Evolutionary conservation across 1,284 basidiomycete genomes (phyloP), one percentile per base, ranked within the genome.

Genomic region (Meira miltonrushii): DNA sequence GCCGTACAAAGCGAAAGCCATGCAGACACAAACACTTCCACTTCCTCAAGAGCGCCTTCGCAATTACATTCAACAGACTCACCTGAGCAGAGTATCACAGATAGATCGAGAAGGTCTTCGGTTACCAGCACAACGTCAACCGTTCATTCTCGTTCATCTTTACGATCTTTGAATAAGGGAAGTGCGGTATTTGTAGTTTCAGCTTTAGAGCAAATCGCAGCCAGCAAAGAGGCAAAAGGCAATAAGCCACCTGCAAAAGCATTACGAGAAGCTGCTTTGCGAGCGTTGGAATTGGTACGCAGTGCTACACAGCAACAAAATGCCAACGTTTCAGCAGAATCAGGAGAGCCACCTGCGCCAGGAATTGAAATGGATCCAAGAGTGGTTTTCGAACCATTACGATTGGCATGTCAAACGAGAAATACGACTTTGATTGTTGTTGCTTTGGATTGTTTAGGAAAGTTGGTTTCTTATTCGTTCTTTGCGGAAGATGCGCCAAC

Each of bases 381-480:
- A 3, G 68, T 74, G 39, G 72, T 78, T 52, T 77, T 78, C 47
- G 76, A 77, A 55, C 76, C 76, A 7, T 66, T 78, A 17, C 65
- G 73, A 12, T 56, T 77, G 8, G 75, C 76, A 11, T 75, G 73
- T 63, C 60, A 59, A 39, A 72, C 74, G 13, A 58, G 66, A 41
- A 77, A 61, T 64, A 66, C 71, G 39, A 65, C 66, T 44, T 64
- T 77, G 51, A 69, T 65, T 59, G 71, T 71, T 56, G 71, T 67
- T 40, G 63, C 68, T 44, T 61, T 78, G 25, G 76, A 78, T 57
- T 78, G 76, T 65, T 71, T 78, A 44, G 66, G 73, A 55, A 78
- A 78, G 59, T 65, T 78, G 17, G 75, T 78, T 57, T 71, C 67
- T 60, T 78, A 77, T 52, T 67, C 68, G 38, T 78, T 78, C 61